Base-by-base conservation (phyloP, 495 filamentous ascomycete species). In the Penicillium waksmanii region DNA sequence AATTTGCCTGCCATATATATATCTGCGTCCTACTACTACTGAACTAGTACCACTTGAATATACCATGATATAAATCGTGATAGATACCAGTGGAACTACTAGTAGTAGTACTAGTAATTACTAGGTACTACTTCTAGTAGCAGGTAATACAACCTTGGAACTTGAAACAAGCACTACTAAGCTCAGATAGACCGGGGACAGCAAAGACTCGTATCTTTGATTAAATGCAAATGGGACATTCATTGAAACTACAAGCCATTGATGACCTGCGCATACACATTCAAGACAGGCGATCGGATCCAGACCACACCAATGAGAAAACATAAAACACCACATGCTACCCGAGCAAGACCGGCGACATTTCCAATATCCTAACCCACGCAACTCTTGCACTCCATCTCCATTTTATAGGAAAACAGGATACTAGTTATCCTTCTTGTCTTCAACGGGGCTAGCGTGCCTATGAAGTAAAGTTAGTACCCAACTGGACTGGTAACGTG, bases 381-480 rank as follows among this genome's bases (percentile, higher is more conserved):
- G 18, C n/a, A 43, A 53, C n/a, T 19, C 10, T 25, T 42, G 5
- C 13, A 11, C 46, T 48, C 10, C 21, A 12, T 48, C 46, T 12
- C 21, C 17, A 46, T 46, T 6, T 17, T 19, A 6, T 11, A 27
- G 46, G 5, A 68, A 36, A 56, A 70, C 52, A 35, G 70, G 19
- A 40, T 61, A 56, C 35, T 66, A 56, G n/a, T 71, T 64, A 31
- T 81, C 73, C 38, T 77, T 69, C 57, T 82, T 82, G 66, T 84
- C 82, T 23, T 81, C 79, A 33, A 81, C 84, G 4, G 87, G 87
- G 73, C 89, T 91, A 38, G 80, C 87, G 53, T 89, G 84, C 7
- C 79, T 82, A 56, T 23, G 56, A 49, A 53, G 46, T n/a, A 64
- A n/a, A 48, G 44, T 66, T 54, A 64, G 67, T 52, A 68, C 54